Base-by-base conservation (phyloP, 2,329 filamentous ascomycete genomes). In the Spiromastix sp. region DNA sequence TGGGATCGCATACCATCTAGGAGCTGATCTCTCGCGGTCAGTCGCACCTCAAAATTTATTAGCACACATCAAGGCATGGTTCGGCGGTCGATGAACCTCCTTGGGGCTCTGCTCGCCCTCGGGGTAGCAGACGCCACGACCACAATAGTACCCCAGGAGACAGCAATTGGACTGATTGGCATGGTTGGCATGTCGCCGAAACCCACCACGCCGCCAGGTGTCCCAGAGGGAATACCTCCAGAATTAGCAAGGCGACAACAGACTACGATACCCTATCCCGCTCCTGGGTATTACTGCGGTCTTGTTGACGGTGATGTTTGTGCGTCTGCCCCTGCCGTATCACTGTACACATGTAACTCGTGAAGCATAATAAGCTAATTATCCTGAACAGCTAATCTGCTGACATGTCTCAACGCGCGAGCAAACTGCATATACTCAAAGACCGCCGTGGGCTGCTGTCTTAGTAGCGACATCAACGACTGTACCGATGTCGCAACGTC, bases 221-320 rank as follows among this genome's bases (percentile, higher is more conserved):
- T 44, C 4, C 42, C 39, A 17, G 17, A n/a, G 16, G 35, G 32
- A 8, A 18, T 39, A 36, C 42, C 43, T 20, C 40, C 26, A n/a
- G 42, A 44, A 22, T 28, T 46, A 25, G 15, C 34, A 13, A 30
- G 16, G 12, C 20, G 33, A 13, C 27, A 29, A 15, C 33, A 27
- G 8, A 36, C 33, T 13, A 12, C 19, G n/a, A 36, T 42, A 15
- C 37, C 38, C 9, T 40, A 38, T 8, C 43, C 43, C 25, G 35
- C 43, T 21, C 42, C 39, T 17, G 39, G 37, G 11, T 46, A 38
- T 15, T 44, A 44, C 22, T 46, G 43, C 28, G 43, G 43, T 34
- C 15, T 46, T 20, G 43, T 46, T 9, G 25, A 41, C 16, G 32
- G 40, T n/a, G 38, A 46, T 24, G 32, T 42, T 35, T 38, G 43